phyloP scores from a whole-genome alignment of 352 stramenopile genomes.

The Phytophthora pisi region DNA sequence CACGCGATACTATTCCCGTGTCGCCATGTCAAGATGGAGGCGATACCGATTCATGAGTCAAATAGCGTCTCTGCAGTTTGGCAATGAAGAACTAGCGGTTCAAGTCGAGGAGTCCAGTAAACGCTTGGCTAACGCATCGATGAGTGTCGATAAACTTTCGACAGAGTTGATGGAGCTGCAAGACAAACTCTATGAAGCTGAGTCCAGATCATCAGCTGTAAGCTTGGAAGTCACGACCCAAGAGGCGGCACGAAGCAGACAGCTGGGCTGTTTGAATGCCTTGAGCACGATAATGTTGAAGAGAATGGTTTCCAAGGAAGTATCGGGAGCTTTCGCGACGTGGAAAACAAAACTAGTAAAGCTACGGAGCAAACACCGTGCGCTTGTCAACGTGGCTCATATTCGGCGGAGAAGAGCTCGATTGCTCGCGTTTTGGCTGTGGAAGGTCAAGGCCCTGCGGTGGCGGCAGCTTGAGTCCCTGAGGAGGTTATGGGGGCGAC shows the following conservation, averaged over 20 bases:
- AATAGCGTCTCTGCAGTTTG: constrained; percentile 10
- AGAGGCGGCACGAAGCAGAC: constrained; percentile 3
- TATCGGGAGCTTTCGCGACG: constrained; percentile 22
- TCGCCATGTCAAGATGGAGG: constrained; percentile 36
- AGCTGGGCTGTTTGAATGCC: constrained; percentile 4
- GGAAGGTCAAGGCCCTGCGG: constrained; percentile 34
- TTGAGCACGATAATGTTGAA: constrained; percentile 28
- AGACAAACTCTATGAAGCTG: constrained; percentile 19
- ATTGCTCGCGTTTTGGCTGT: constrained; percentile 29
- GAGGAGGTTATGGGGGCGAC: constrained; percentile 12
- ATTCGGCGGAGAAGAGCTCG: constrained; percentile 24
- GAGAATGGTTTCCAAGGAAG: constrained; percentile 18
- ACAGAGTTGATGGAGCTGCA: constrained; percentile 20
- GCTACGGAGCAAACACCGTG: constrained; percentile 6
- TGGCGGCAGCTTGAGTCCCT: constrained; percentile 17
- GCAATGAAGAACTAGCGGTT: constrained; percentile 7
- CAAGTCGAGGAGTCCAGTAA: constrained; percentile 22
- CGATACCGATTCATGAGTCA: constrained; percentile 21
- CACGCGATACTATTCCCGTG: constrained; percentile 21
- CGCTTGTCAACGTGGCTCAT: constrained; percentile 20
- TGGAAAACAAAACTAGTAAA: constrained; percentile 28
- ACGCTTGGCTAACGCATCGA: constrained; percentile 13
- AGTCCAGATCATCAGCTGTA: constrained; percentile 14
- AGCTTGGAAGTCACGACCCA: constrained; percentile 1
- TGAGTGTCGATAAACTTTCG: constrained; percentile 23